phyloP scores from a whole-genome alignment of 2,329 filamentous ascomycete genomes.

The Trichoderma oligosporum region DNA sequence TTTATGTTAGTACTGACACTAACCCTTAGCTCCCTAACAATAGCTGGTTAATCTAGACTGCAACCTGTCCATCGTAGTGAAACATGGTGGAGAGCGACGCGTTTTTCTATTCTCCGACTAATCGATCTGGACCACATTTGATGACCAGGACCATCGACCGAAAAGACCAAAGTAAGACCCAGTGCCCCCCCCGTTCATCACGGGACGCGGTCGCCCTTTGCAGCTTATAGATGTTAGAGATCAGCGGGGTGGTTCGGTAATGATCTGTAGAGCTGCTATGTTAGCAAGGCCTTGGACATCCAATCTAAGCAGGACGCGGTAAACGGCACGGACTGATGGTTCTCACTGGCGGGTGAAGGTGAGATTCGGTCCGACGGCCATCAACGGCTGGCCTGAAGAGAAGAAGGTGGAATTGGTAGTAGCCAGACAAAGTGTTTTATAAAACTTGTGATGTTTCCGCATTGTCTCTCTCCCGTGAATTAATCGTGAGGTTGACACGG shows the following conservation, averaged over 20 bases:
- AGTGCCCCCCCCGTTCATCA: constrained; percentile 9
- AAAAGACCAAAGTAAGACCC: not conserved
- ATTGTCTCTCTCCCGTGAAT: not conserved
- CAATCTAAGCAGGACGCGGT: constrained; percentile 7
- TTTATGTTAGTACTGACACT: constrained; percentile 2
- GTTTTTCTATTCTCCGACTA: not conserved
- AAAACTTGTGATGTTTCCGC: not conserved
- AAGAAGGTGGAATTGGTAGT: not conserved
- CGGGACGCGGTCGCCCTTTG: not conserved
- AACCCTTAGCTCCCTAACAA: constrained; percentile 8
- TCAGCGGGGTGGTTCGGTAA: not conserved
- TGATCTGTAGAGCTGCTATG: not conserved
- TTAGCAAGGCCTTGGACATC: not conserved
- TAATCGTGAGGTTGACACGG: not conserved
- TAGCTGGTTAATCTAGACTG: not conserved
- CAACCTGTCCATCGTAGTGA: constrained; percentile 6
- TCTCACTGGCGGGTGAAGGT: not conserved
- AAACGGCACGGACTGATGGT: not conserved
- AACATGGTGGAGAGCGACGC: not conserved
- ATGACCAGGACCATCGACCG: not conserved
- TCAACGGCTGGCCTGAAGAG: not conserved
- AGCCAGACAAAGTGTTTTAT: constrained; percentile 7
- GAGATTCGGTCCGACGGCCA: constrained; percentile 8
- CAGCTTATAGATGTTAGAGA: not conserved
- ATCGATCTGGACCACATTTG: not conserved